Percentiles rank a stretch among this genome's conserved stretches.
Evolutionary conservation across 768 basidiomycete genomes (phyloP).

Genomic region (Xerocomellus dryophilus): DNA sequence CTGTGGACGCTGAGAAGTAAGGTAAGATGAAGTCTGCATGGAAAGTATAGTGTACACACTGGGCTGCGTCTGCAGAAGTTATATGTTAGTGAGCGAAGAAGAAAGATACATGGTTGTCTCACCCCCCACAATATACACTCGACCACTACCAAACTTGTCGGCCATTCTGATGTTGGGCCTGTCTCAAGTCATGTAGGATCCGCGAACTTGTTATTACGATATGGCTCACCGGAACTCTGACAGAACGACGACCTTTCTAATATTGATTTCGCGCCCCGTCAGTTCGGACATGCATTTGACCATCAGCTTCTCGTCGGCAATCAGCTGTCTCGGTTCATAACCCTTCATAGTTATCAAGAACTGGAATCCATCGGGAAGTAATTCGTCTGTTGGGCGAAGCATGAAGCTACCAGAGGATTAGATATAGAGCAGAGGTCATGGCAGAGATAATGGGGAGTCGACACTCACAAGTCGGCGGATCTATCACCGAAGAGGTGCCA

Average conservation of each 20-base stretch:
- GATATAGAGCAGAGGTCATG: background rate
- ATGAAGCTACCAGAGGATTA: background rate
- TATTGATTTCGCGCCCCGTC: conserved; percentile 31
- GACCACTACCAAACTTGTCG: conserved; percentile 38
- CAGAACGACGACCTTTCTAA: conserved; percentile 27
- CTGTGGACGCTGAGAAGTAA: conserved; percentile 19
- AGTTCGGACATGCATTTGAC: conserved; percentile 28
- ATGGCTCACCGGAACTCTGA: conserved; percentile 30
- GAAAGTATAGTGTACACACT: conserved; percentile 19
- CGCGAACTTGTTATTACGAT: background rate
- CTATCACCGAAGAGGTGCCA: conserved; percentile 23
- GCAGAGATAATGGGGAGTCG: too few species aligned
- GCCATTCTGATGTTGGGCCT: conserved; percentile 51
- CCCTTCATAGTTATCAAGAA: conserved; percentile 4
- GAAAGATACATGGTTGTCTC: background rate
- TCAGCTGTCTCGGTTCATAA: conserved; percentile 15
- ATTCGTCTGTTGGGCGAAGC: conserved; percentile 17
- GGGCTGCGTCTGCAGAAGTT: conserved; percentile 44
- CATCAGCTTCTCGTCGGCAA: conserved; percentile 26
- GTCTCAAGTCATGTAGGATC: conserved; percentile 1
- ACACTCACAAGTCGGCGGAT: conserved; percentile 4
- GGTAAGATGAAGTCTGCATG: background rate
- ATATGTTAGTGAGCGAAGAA: background rate
- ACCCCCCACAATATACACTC: conserved; percentile 51
- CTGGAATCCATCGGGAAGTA: conserved; percentile 23